Conservation (phyloP, 208 protist species). For the Naegleria lovaniensis region DNA sequence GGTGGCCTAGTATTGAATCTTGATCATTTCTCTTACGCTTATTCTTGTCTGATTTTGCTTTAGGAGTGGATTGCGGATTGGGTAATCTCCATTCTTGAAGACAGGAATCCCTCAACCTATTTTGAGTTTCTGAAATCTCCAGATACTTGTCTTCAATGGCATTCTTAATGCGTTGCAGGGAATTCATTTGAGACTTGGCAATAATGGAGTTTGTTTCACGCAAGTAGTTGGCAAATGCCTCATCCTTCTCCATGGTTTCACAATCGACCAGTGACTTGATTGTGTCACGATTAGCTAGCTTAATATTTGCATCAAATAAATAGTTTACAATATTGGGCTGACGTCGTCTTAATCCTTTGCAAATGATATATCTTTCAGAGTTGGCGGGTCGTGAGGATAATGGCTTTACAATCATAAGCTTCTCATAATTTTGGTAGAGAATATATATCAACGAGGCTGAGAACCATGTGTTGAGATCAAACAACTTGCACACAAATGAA, state of each 20-base stretch:
- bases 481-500: conserved; percentile 49
- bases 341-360: conserved; percentile 28
- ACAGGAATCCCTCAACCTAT: not conserved
- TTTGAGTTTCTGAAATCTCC: not conserved
- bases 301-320: not conserved
- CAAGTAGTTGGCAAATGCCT: not conserved
- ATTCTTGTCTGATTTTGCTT: not conserved
- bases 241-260: not conserved
- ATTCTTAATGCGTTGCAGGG: not conserved
- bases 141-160: conserved; percentile 13
- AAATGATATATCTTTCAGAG: conserved; percentile 46
- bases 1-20: not conserved
- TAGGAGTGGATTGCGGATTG: not conserved
- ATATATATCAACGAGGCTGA: conserved; percentile 45
- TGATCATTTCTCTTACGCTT: not conserved
- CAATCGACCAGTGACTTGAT: not conserved
- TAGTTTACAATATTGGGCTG: not conserved
- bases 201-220: not conserved
- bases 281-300: not conserved
- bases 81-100: conserved; percentile 17
- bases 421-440: conserved; percentile 37
- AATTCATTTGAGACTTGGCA: not conserved
- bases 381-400: conserved; percentile 46
- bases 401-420: conserved; percentile 45
- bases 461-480: conserved; percentile 44